These are phyloP conservation scores for Pyrenula massariospora DNA, from an alignment of 495 filamentous ascomycete species.

Conservation along the genomic window DNA sequence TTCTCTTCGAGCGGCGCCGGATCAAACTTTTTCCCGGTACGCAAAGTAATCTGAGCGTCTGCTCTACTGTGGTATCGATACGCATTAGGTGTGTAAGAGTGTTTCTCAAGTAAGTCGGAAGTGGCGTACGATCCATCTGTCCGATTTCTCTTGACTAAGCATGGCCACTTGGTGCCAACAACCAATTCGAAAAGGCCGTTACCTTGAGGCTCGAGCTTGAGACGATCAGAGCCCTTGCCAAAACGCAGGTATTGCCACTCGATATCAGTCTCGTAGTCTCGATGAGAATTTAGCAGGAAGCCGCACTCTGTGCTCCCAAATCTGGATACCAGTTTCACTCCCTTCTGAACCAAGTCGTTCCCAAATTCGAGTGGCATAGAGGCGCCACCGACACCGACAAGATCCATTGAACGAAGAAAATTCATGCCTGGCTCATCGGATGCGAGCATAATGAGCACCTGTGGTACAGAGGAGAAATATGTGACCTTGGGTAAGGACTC, in stretches of 20 bases:
- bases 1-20: constrained; percentile 47
- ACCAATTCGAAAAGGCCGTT: constrained; percentile 48
- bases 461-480: constrained; percentile 47
- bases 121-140: constrained; percentile 47
- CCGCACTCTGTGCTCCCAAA: constrained; percentile 50
- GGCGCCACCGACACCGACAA: constrained; percentile 49
- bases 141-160: constrained; percentile 48
- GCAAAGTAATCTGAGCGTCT: constrained; percentile 48
- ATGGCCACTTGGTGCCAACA: constrained; percentile 46
- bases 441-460: constrained; percentile 37
- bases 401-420: constrained; percentile 30
- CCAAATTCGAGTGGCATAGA: constrained; percentile 34
- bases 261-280: constrained; percentile 38
- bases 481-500: constrained; percentile 17
- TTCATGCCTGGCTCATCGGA: constrained; percentile 20
- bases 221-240: constrained; percentile 16
- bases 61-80: constrained; percentile 50
- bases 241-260: constrained; percentile 58
- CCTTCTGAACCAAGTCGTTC: constrained; percentile 26
- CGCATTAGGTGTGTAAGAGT: constrained; percentile 34
- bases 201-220: constrained; percentile 42
- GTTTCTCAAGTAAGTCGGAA: constrained; percentile 43
- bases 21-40: constrained; percentile 60
- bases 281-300: constrained; percentile 39
- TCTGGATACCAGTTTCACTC: constrained; percentile 38